Conservation (phyloP, 192 early-diverging fungal genomes). For the Linnemannia elongata region DNA sequence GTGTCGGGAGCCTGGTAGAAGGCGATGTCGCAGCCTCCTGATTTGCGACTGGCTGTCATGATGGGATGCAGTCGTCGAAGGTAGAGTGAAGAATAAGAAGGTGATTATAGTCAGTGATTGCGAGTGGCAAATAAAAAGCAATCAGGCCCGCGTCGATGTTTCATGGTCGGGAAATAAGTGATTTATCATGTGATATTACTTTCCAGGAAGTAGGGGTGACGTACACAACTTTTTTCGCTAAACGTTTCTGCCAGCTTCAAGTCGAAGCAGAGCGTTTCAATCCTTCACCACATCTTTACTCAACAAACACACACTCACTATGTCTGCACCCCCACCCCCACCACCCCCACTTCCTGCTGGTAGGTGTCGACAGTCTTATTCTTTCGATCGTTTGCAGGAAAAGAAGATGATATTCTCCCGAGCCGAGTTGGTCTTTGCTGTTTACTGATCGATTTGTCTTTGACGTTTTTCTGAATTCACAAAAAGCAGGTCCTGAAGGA, state of each 20-base stretch:
- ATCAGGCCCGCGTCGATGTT: background rate
- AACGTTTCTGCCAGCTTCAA: too few species aligned
- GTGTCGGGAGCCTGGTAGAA: constrained; percentile 58
- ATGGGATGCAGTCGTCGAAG: constrained; percentile 5
- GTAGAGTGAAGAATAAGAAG: background rate
- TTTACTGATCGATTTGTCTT: background rate
- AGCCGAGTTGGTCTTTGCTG: background rate
- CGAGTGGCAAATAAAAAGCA: constrained; percentile 1
- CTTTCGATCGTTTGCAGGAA: background rate
- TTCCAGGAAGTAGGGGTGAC: background rate
- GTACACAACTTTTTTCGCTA: background rate
- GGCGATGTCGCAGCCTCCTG: constrained; percentile 35
- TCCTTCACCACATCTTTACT: background rate
- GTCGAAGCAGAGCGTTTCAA: background rate
- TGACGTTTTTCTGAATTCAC: background rate
- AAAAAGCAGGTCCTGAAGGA: constrained; percentile 22
- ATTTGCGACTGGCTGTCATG: constrained; percentile 42
- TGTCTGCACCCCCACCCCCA: constrained; percentile 49
- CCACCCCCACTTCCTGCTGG: constrained; percentile 51
- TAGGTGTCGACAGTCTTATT: background rate
- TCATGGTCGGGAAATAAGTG: background rate
- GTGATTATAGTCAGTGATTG: background rate
- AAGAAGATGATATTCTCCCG: background rate
- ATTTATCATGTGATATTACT: background rate
- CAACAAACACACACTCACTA: constrained; percentile 1